phyloP scores from a whole-genome alignment of 768 basidiomycete genomes.

The Gautieria morchelliformis region DNA sequence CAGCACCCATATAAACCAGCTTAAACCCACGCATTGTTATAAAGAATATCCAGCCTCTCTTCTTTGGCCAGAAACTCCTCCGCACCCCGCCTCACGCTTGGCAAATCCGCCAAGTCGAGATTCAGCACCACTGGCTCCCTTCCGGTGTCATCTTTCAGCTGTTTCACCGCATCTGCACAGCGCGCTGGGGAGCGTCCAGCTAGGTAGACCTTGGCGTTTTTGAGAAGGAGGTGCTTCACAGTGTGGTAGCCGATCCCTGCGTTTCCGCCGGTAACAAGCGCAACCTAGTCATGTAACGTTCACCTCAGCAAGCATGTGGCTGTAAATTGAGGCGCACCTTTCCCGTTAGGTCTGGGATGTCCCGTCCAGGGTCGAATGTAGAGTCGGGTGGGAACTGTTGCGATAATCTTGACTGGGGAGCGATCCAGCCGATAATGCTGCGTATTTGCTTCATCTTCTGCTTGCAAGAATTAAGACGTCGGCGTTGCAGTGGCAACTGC shows the following conservation, averaged over 20 bases:
- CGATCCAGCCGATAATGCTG: not conserved
- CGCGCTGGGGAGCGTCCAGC: not conserved
- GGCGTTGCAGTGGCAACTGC: too few species aligned
- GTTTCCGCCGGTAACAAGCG: not conserved
- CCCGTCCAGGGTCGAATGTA: not conserved
- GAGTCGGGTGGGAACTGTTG: constrained; percentile 1
- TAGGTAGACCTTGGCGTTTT: constrained; percentile 11
- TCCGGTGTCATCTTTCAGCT: constrained; percentile 7
- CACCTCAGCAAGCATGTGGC: too few species aligned
- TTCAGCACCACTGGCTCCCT: constrained; percentile 2
- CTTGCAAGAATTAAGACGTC: too few species aligned
- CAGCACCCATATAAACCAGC: constrained; percentile 6
- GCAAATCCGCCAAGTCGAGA: constrained; percentile 8
- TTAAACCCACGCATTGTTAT: constrained; percentile 3
- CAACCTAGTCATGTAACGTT: constrained; percentile 1
- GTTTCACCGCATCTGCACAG: constrained; percentile 2
- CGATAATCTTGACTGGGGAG: not conserved
- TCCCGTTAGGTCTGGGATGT: constrained; percentile 6
- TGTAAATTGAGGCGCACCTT: not conserved
- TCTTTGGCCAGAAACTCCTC: constrained; percentile 9
- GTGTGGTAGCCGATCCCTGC: constrained; percentile 8
- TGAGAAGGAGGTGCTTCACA: constrained; percentile 6
- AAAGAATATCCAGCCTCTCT: constrained; percentile 8
- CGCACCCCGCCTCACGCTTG: constrained; percentile 8
- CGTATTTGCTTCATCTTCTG: not conserved